These are phyloP conservation scores for Trichoderma endophyticum DNA, from an alignment of 2,329 filamentous ascomycete genomes.

Conservation along the genomic window DNA sequence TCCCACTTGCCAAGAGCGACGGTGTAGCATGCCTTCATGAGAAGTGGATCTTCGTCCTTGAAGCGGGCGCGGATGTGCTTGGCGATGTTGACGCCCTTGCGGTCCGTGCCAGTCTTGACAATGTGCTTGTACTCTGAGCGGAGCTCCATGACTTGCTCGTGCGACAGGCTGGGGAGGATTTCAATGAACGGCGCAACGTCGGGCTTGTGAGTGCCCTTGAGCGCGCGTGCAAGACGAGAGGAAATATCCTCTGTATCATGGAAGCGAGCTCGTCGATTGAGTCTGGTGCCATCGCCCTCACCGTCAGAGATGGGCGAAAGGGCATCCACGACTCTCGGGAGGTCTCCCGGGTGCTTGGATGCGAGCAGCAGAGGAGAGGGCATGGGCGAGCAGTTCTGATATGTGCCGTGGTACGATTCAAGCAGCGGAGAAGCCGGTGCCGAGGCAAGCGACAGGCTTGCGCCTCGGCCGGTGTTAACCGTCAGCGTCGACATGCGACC, in stretches of 20 bases:
- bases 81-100: conserved; percentile 77
- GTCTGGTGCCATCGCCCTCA: conserved; percentile 40
- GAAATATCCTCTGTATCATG: conserved; percentile 83
- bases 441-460: conserved; percentile 45
- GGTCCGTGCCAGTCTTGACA: conserved; percentile 71
- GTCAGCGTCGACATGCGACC: conserved; percentile 52
- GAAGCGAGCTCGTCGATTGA: conserved; percentile 65
- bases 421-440: conserved; percentile 80
- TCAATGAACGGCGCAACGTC: conserved; percentile 73
- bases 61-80: conserved; percentile 77
- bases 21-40: conserved; percentile 90
- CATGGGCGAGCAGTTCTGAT: conserved; percentile 93
- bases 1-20: conserved; percentile 89
- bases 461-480: conserved; percentile 45
- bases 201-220: conserved; percentile 63
- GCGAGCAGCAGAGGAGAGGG: conserved; percentile 70
- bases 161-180: conserved; percentile 77
- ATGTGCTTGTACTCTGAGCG: conserved; percentile 87
- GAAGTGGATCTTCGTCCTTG: conserved; percentile 68
- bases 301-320: conserved; percentile 53
- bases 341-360: conserved; percentile 46
- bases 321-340: conserved; percentile 46
- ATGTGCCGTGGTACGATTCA: conserved; percentile 90
- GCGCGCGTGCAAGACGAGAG: conserved; percentile 68
- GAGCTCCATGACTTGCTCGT: conserved; percentile 83